Evolutionary conservation across 352 stramenopile species (phyloP).

Genomic region (Pythium graminicola): DNA sequence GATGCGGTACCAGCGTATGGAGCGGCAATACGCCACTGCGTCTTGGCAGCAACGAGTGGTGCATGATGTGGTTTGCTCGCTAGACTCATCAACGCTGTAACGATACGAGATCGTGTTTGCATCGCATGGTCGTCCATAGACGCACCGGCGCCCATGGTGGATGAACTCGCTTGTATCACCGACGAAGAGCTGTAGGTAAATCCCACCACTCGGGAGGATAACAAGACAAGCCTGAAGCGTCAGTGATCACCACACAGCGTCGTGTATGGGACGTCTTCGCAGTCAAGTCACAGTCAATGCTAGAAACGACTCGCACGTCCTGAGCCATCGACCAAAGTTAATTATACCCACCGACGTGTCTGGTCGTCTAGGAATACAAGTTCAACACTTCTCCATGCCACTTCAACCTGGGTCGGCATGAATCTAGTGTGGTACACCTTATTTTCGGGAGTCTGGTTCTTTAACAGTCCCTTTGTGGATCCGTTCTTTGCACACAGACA

Average conservation of each 20-base stretch:
- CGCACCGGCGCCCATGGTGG: slow-evolving; percentile 32
- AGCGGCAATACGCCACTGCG: slow-evolving; percentile 66
- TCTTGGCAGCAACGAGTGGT: slow-evolving; percentile 67
- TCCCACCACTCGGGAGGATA: too few relatives aligned
- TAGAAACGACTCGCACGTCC: slow-evolving; percentile 1
- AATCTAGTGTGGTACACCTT: neutral
- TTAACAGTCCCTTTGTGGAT: slow-evolving; percentile 6
- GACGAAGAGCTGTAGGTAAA: too few relatives aligned
- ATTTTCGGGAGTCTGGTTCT: slow-evolving; percentile 6
- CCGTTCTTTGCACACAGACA: slow-evolving; percentile 18
- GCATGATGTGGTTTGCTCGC: slow-evolving; percentile 60
- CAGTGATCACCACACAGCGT: too few relatives aligned
- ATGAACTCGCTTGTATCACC: neutral
- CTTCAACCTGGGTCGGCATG: neutral
- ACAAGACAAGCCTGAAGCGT: too few relatives aligned
- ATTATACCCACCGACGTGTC: neutral
- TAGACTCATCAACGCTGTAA: slow-evolving; percentile 41
- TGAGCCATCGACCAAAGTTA: neutral
- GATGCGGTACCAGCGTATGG: slow-evolving; percentile 36
- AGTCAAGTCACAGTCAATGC: neutral
- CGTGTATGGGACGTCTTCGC: too few relatives aligned
- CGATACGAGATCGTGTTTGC: slow-evolving; percentile 44
- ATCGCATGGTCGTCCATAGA: slow-evolving; percentile 32
- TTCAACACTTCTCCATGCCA: too few relatives aligned
- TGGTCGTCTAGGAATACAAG: slow-evolving; percentile 5